Evolutionary conservation across 495 filamentous ascomycete species (phyloP), one percentile per base, ranked within the genome.

Genomic region (Physcia stellaris): DNA sequence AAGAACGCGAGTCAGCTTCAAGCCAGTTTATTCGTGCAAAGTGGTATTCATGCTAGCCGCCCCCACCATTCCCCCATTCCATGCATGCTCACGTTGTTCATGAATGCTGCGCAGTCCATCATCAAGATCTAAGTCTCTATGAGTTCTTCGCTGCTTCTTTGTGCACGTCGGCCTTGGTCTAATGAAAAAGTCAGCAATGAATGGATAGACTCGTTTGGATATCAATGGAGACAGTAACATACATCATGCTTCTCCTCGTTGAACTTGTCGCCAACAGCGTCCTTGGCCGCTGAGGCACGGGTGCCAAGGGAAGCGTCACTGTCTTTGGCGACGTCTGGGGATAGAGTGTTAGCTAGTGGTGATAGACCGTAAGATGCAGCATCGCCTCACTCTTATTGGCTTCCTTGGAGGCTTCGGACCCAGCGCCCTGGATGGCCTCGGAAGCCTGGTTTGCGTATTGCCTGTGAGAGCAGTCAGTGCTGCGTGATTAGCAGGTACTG

Each of bases 371-470:
- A 18, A 24, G 11, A 21, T 11, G 4, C 6, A 0, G 32, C 2
- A 11, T 11, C 6, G 30, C n/a, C 42, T 10, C 21, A 49, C 50
- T 31, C 67, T 79, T 74, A 68, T 79, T 77, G 60, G 68, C 61
- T 62, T 76, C 68, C 68, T 79, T 77, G 60, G 66, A 71, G 24
- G 69, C 63, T 35, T 52, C 56, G 18, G 55, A 29, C 37, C 39
- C 31, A 16, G 41, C 53, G 49, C 66, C 60, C 54, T 73, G 62
- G 42, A 76, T 57, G 56, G 69, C 62, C 67, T 79, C 74, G 34
- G 64, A 52, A 58, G 74, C 71, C 62, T 70, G 73, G 67, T 73
- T 77, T 55, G 62, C 65, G 52, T 68, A 66, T 58, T 79, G 67
- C 70, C 50, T 53, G n/a, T 3, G 17, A 26, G 6, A 18, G 32